phyloP scores from a whole-genome alignment of 305 asterid genomes.

The Solanum hybrid region DNA sequence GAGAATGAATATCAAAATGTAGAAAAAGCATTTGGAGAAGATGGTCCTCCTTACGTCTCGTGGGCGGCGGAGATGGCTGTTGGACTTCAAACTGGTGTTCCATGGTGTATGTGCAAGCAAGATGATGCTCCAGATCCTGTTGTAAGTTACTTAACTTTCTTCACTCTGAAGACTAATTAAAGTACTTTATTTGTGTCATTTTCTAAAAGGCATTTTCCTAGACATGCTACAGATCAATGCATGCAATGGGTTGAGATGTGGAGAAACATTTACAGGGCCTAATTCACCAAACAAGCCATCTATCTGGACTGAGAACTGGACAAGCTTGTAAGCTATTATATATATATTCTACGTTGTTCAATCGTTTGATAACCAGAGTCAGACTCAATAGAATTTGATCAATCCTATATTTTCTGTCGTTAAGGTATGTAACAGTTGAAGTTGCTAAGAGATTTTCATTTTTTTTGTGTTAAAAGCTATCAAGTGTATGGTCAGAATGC shows the following conservation, averaged over 20 bases:
- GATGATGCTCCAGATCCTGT: constrained; percentile 83
- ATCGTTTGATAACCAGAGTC: not conserved
- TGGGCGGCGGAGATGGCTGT: constrained; percentile 90
- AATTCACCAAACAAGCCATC: constrained; percentile 87
- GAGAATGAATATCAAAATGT: constrained; percentile 85
- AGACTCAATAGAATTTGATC: not conserved
- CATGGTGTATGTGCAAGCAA: constrained; percentile 96
- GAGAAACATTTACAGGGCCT: constrained; percentile 79
- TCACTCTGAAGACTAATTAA: not conserved
- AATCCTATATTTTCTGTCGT: not conserved
- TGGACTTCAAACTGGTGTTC: constrained; percentile 68
- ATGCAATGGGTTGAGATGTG: constrained; percentile 81
- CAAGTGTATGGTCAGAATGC: constrained; percentile 60
- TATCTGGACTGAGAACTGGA: constrained; percentile 96
- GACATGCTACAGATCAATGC: constrained; percentile 51
- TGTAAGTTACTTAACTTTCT: constrained; percentile 21
- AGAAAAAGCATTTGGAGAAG: constrained; percentile 34
- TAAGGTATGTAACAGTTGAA: not conserved
- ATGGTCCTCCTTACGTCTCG: constrained; percentile 59
- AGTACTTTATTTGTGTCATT: not conserved
- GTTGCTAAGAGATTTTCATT: not conserved
- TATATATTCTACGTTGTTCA: not conserved
- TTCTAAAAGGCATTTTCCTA: not conserved
- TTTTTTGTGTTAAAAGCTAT: constrained; percentile 34
- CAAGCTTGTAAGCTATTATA: constrained; percentile 58